Base-by-base conservation (phyloP, 2,329 filamentous ascomycete genomes). In the Paradendryphiella salina region DNA sequence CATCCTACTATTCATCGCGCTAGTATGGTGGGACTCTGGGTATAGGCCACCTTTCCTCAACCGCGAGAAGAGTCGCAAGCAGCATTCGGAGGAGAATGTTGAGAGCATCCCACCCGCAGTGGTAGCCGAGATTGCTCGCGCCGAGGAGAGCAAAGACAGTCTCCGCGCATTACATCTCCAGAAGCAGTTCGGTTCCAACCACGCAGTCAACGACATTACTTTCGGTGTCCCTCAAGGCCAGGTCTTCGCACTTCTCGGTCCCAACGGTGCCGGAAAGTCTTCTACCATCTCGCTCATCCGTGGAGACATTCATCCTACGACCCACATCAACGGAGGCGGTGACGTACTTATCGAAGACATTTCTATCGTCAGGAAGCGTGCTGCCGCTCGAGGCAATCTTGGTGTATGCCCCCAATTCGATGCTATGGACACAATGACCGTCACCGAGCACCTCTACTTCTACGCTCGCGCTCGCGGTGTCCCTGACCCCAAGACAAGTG, bases 251-350 rank as follows among this genome's bases (percentile, higher is more conserved):
- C 80, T 96, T 0, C 81, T 97, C 1, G 92, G 92, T 0, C 91
- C 92, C 13, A 96, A 96, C 66, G 91, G 92, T 18, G 93, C 92
- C 1, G 92, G 92, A 50, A 96, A 96, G 65, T 90, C 87, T 0
- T 96, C 91, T 0, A 95, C 88, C 0, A 96, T 96, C 61, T 90
- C 87, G 1, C 78, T 96, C 35, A 90, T 97, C 59, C 84, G 92
- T 55, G 93, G 93, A n/a, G 92, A 96, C 64, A 81, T 93, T 21
- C 84, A 85, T 43, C 90, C 91, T 0, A 85, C 82, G 14, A 78
- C 76, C 40, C 76, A 75, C 46, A 68, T 70, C 54, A 65, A 69
- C 23, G 82, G 84, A 46, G 82, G 83, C n/a, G 89, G 90, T 26
- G 88, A 95, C 50, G 84, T 96, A 4, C 81, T 90, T 34, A 87